A percentile compares a stretch with the other conserved stretches of the same genome.
Evolutionary conservation across 805 yeast genomes (phyloP).

Genomic region (Candida ipomoeae): DNA sequence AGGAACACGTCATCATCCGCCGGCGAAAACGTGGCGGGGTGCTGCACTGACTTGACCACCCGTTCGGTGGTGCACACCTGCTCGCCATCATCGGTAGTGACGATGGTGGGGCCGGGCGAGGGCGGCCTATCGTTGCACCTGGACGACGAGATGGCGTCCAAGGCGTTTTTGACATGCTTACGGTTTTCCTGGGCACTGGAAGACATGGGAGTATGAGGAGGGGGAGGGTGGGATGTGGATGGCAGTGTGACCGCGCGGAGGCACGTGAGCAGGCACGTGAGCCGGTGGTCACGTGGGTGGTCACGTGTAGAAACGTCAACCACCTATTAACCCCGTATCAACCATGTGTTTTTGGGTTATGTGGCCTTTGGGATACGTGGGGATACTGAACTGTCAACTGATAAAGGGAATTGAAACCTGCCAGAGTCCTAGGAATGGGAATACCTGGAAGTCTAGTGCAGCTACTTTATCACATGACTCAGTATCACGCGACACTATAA

Average conservation of each 20-base stretch:
- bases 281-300: background rate
- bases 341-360: too few relatives aligned
- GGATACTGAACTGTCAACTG: too few relatives aligned
- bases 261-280: background rate
- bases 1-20: slow-evolving; percentile 63
- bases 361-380: too few relatives aligned
- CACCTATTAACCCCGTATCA: too few relatives aligned
- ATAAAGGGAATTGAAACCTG: too few relatives aligned
- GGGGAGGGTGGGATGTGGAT: too few relatives aligned
- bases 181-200: slow-evolving; percentile 15
- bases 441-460: too few relatives aligned
- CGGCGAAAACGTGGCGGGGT: slow-evolving; percentile 66
- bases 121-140: slow-evolving; percentile 16
- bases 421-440: too few relatives aligned
- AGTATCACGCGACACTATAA: too few relatives aligned
- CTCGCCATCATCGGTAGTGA: slow-evolving; percentile 57
- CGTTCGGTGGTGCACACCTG: slow-evolving; percentile 54
- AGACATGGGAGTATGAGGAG: slow-evolving; percentile 2
- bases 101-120: slow-evolving; percentile 31
- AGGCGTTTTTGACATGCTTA: slow-evolving; percentile 58
- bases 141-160: slow-evolving; percentile 44
- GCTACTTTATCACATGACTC: too few relatives aligned
- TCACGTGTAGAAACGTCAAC: too few relatives aligned
- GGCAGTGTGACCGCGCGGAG: too few relatives aligned
- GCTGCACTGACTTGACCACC: slow-evolving; percentile 51